Evolutionary conservation across 2,329 filamentous ascomycete genomes (phyloP), one percentile per base, ranked within the genome.

Genomic region (Biscogniauxia sp.): DNA sequence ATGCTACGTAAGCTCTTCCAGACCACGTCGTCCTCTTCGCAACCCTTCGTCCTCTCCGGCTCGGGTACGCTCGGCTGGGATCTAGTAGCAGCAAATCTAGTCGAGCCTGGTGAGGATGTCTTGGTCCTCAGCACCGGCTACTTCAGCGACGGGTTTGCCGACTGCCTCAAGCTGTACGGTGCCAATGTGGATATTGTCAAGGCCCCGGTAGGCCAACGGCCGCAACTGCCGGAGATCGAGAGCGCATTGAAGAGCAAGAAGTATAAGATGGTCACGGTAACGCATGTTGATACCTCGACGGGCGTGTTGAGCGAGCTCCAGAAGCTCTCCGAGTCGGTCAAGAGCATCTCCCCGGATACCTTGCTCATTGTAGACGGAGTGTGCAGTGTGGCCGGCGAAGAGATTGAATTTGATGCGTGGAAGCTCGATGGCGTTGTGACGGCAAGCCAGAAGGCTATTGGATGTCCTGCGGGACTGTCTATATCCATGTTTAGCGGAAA

Each of bases 11-110:
- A 95, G 80, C 89, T 99, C 70, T 97, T 99, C 86, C 92, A 97
- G 80, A 94, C 92, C 69, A 89, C 88, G 72, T 85, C 93, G 73
- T 83, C 93, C 56, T 78, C 87, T 54, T 88, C 93, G 26, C 95
- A 99, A 77, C 93, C 95, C 50, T 96, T 97, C 74, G 85, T 98
- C 74, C 87, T 99, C 75, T 93, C 92, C 67, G 95, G 95, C 64
- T 97, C 93, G 57, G 95, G 95, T 60, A 99, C 95, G 20, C 84
- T 99, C 7, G 95, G 95, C 63, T 99, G 95, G 95, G 95, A 99
- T 74, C 80, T 98, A 61, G 93, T 98, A 53, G 90, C 93, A n/a
- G 89, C 93, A 69, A 99, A 98, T 80, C 80, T 99, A 64, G 84
- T 92, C 63, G 94, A 99, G 80, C 84, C 88, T 55, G 93, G 91